Evolutionary conservation across 306 rosid genomes (phyloP), one percentile per base, ranked within the genome.

Genomic region (Luffa aegyptiaca): DNA sequence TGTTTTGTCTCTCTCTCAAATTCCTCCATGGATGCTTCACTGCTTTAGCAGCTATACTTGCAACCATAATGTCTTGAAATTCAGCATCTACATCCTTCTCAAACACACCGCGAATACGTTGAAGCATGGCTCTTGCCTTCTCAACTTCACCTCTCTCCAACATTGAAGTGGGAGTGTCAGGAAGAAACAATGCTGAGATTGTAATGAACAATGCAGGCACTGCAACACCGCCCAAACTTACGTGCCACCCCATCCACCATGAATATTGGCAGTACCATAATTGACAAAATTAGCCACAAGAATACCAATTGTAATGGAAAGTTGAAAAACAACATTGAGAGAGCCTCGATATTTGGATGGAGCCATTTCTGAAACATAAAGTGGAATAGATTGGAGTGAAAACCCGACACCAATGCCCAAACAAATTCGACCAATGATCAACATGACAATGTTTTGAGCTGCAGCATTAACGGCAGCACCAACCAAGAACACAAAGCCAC

Each of bases 311-410:
- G 89, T 86, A 0, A 93, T 33, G 84, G 86, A 93, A 76, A 91
- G 87, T 21, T 89, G 88, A 46, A 93, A 93, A 20, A 92, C 93
- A 8, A 94, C 48, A 83, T 88, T 88, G 87, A 93, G 91, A 8
- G 98, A 92, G 0, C 97, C 97, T 17, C 97, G 88, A 91, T 92
- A 91, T 76, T 87, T 89, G 0, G 95, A 55, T 20, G 95, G 98
- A 55, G 98, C 91, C 4, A 93, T 86, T 79, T 93, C 98, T 4
- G 91, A 89, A 37, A 93, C 88, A 78, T 90, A 93, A 58, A 93
- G 65, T 0, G 97, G 95, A 21, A 94, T 89, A 11, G 87, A 94
- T 73, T 93, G 96, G 81, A 85, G 90, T 6, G 96, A 91, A 80
- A 93, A 91, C 92, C 31, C 31, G 31, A 26, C 31, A 26, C 31